A percentile compares a stretch with the other conserved stretches of the same genome.
Evolutionary conservation across 257 asterid species (phyloP).

Genomic region (Solanum dulcamara): DNA sequence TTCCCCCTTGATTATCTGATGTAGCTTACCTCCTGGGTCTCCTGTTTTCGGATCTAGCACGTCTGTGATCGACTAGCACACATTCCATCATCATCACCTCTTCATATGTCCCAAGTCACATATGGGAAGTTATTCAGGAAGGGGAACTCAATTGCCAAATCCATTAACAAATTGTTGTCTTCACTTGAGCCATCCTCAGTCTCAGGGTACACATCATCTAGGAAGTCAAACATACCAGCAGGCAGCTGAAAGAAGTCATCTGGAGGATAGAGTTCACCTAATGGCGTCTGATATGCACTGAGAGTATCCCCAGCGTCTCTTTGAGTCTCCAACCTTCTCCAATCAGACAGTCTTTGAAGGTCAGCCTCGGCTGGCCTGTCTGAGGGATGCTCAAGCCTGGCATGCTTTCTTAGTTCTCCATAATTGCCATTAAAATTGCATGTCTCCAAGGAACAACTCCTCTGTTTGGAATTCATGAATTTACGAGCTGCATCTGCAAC

Average conservation of each 20-base stretch:
- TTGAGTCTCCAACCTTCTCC: constrained; percentile 45
- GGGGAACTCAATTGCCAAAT: constrained; percentile 20
- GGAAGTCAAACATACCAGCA: constrained; percentile 21
- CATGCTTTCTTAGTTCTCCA: constrained; percentile 59
- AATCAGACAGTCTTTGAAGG: constrained; percentile 34
- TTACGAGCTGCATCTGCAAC: constrained; percentile 34
- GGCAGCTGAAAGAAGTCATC: constrained; percentile 12
- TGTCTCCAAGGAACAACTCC: constrained; percentile 59
- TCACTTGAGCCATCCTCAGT: constrained; percentile 20
- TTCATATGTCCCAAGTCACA: background rate
- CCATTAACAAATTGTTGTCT: background rate
- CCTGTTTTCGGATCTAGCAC: background rate
- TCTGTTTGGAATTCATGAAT: constrained; percentile 40
- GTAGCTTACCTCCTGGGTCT: background rate
- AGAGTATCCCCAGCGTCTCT: constrained; percentile 46
- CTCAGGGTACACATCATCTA: constrained; percentile 22
- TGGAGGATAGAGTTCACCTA: constrained; percentile 12
- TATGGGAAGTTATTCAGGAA: constrained; percentile 7
- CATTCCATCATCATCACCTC: background rate
- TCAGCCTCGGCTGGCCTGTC: constrained; percentile 46
- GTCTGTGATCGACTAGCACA: background rate
- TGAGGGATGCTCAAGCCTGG: constrained; percentile 51
- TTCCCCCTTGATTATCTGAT: background rate
- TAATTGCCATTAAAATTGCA: constrained; percentile 54
- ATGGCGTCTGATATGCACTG: constrained; percentile 26